Evolutionary conservation across 2,329 filamentous ascomycete genomes (phyloP).

Genomic region (Nannizzia gypsea): DNA sequence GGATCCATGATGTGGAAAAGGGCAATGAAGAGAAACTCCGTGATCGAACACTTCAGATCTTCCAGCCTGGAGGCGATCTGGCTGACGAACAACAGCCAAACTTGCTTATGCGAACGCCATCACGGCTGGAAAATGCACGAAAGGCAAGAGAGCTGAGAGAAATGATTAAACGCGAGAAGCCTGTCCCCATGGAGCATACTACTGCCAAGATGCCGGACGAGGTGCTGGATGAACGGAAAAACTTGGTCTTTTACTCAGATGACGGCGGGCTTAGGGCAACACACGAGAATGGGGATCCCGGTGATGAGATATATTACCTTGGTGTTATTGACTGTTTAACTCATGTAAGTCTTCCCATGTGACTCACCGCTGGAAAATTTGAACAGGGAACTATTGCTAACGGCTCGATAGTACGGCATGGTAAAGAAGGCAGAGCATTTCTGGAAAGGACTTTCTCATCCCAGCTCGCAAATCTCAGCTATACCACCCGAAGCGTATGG

Average conservation of each 20-base stretch:
- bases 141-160: conserved; percentile 85
- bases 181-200: conserved; percentile 79
- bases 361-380: too few relatives aligned
- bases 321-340: conserved; percentile 98
- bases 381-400: background rate
- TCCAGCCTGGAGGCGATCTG: conserved; percentile 70
- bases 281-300: conserved; percentile 72
- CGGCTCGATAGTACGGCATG: conserved; percentile 55
- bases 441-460: conserved; percentile 81
- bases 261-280: conserved; percentile 90
- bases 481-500: conserved; percentile 84
- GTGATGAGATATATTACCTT: conserved; percentile 92
- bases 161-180: conserved; percentile 84
- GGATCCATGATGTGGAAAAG: conserved; percentile 78
- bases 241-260: conserved; percentile 82
- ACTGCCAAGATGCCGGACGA: conserved; percentile 82
- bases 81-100: conserved; percentile 51
- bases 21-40: conserved; percentile 92
- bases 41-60: conserved; percentile 82
- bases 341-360: conserved; percentile 53
- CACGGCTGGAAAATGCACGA: conserved; percentile 78
- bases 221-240: conserved; percentile 60
- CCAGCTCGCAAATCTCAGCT: conserved; percentile 80
- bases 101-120: conserved; percentile 76
- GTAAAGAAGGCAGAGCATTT: conserved; percentile 94